A percentile compares a stretch with the other conserved stretches of the same genome.
Evolutionary conservation across 2,329 filamentous ascomycete species (phyloP).

Genomic region (Monilinia vaccinii-corymbosi): DNA sequence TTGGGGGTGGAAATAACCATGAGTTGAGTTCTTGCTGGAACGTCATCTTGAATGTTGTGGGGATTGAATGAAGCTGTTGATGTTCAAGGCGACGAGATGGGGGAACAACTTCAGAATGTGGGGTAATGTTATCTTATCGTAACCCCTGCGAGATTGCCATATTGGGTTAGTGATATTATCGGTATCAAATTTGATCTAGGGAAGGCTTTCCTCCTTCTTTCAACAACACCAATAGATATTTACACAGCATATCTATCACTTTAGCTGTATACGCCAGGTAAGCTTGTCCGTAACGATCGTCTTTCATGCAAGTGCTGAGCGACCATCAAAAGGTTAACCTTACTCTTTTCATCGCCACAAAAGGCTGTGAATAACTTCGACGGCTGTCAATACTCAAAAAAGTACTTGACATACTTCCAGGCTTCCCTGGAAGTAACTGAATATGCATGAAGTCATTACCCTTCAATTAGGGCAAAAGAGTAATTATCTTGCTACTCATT

Average conservation of each 20-base stretch:
- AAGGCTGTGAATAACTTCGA: neutral
- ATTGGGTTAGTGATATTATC: neutral
- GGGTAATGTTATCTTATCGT: conserved; percentile 7
- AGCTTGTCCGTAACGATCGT: neutral
- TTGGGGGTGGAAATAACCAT: conserved; percentile 20
- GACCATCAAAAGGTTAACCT: neutral
- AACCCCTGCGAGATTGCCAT: neutral
- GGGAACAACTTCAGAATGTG: conserved; percentile 1
- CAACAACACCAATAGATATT: neutral
- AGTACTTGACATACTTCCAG: neutral
- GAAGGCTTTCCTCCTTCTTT: neutral
- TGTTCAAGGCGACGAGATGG: neutral
- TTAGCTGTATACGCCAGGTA: neutral
- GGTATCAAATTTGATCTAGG: conserved; percentile 1
- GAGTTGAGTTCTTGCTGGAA: conserved; percentile 27
- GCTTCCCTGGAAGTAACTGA: neutral
- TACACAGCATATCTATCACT: neutral
- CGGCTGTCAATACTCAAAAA: neutral
- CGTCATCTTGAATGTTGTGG: conserved; percentile 20
- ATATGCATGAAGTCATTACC: conserved; percentile 91
- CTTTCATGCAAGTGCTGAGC: conserved; percentile 6
- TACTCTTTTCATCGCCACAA: neutral
- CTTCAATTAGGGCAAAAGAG: conserved; percentile 87
- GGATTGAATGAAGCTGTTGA: neutral
- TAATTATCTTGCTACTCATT: conserved; percentile 91